Conservation (phyloP, 2,329 filamentous ascomycete genomes). For the Neophaeococcomyces aloes region DNA sequence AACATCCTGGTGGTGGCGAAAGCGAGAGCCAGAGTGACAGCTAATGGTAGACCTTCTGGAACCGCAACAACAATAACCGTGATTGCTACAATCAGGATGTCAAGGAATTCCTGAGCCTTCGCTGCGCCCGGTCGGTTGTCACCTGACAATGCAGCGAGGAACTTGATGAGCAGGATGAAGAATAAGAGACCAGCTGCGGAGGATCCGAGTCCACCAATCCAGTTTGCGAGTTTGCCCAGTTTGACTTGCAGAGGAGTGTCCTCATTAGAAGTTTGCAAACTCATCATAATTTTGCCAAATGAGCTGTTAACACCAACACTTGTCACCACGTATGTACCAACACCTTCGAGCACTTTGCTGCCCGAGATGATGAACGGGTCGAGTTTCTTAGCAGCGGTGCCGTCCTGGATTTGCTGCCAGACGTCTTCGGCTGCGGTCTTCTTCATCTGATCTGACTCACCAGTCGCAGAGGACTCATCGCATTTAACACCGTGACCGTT, state of each 20-base stretch:
- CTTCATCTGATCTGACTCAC: conserved; percentile 61
- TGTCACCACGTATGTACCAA: conserved; percentile 64
- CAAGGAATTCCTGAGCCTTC: conserved; percentile 68
- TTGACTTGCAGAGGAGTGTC: conserved; percentile 69
- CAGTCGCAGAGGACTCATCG: conserved; percentile 63
- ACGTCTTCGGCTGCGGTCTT: conserved; percentile 54
- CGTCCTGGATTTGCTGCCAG: conserved; percentile 44
- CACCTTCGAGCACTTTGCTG: conserved; percentile 64
- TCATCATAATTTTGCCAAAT: conserved; percentile 65
- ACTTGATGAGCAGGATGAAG: conserved; percentile 75
- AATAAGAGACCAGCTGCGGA: conserved; percentile 68
- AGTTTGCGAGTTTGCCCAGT: conserved; percentile 62
- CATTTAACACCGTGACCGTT: conserved; percentile 57
- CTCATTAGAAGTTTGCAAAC: conserved; percentile 61
- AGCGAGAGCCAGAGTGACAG: conserved; percentile 65
- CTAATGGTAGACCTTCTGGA: conserved; percentile 64
- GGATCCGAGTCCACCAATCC: conserved; percentile 68
- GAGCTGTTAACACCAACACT: conserved; percentile 63
- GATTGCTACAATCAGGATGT: conserved; percentile 67
- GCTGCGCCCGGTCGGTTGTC: conserved; percentile 48
- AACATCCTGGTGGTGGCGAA: conserved; percentile 70
- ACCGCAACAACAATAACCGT: conserved; percentile 73
- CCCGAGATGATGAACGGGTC: conserved; percentile 74
- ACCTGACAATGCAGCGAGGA: conserved; percentile 56
- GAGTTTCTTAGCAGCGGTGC: conserved; percentile 44